Base-by-base conservation (phyloP, 257 asterid genomes). In the Buddleja alternifolia region DNA sequence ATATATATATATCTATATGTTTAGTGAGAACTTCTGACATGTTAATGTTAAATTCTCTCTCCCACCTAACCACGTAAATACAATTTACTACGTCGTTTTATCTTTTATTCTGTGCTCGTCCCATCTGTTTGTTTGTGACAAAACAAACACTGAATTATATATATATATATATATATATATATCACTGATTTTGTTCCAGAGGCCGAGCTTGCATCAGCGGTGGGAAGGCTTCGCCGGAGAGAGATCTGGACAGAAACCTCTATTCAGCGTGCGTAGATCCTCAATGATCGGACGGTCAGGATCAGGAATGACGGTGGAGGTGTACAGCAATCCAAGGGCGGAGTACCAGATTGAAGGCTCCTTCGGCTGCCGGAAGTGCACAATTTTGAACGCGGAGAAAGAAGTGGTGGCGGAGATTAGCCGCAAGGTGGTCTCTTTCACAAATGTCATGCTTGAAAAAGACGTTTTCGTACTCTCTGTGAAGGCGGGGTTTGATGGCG, bases 201-300 rank as follows among this genome's bases (percentile, higher is more conserved):
- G 95, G 73, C 93, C 95, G 60, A 90, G 96, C 60, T 74, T 90
- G 23, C 96, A 90, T 69, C 83, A 79, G 10, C 81, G 96, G 6
- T 87, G 95, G 96, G 95, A 87, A 66, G 95, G 95, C 12, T 90
- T 76, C 63, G 46, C 51, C 1, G 95, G 96, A 6, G 96, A 90
- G 69, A 20, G 90, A 40, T 56, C 1, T 10, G 90, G 83, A 3
- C 69, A 83, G 41, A 80, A 82, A 57, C 83, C 93, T 19, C 61
- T 80, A 25, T 85, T 85, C 85, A 82, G 88, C 73, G 83, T 85
- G 0, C 74, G 91, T n/a, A 72, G 88, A 74, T 80, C 91, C 21
- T 82, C 91, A 12, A 85, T 85, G 59, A 80, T 85, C 37, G 91
- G 91, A 69, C 81, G 91, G 74, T n/a, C n/a, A n/a, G n/a, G n/a